Base-by-base conservation (phyloP, 371 early-diverging fungal species). In the Mortierella sp. region DNA sequence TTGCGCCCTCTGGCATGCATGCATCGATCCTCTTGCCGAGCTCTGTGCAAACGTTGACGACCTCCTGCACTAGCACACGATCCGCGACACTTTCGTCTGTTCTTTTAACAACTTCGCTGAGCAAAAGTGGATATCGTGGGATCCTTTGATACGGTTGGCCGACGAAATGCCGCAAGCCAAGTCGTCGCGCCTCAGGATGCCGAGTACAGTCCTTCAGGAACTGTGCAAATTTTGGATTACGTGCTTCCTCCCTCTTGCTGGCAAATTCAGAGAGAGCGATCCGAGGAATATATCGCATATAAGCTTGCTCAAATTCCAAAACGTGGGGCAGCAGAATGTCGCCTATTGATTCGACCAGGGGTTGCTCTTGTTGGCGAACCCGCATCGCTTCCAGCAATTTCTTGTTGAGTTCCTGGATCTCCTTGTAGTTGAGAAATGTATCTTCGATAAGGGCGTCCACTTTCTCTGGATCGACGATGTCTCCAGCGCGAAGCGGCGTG, bases 71-170 rank as follows among this genome's bases (percentile, higher is more conserved):
- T 56, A 63, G 71, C 15, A 70, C 85, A 30, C 84, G 84, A 63
- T 98, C 98, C 0, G 92, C 90, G 63, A 95, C 92, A 41, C 81
- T 84, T 37, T 87, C 84, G 0, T 94, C 91, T 2, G 96, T 94
- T 60, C 91, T 84, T 67, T 95, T 93, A 19, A 94, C 78, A 17
- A 95, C 90, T 14, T 91, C 93, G 42, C 89, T 82, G 7, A 98
- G 82, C 32, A 98, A 73, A n/a, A 98, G 83, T 7, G 93, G 93
- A 68, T 97, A 98, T 59, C 97, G 85, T 4, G 93, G 97, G 50
- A 97, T 78, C 15, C 97, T 90, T 0, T 95, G 92, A 6, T 95
- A 93, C 0, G 97, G 97, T 26, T 92, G 83, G 1, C 90, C 90
- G 49, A 97, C 72, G 78, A 96, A 97, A n/a, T 90, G 89, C 60